Evolutionary conservation across 2,329 filamentous ascomycete genomes (phyloP).

Genomic region (Colletotrichum echinochloae): DNA sequence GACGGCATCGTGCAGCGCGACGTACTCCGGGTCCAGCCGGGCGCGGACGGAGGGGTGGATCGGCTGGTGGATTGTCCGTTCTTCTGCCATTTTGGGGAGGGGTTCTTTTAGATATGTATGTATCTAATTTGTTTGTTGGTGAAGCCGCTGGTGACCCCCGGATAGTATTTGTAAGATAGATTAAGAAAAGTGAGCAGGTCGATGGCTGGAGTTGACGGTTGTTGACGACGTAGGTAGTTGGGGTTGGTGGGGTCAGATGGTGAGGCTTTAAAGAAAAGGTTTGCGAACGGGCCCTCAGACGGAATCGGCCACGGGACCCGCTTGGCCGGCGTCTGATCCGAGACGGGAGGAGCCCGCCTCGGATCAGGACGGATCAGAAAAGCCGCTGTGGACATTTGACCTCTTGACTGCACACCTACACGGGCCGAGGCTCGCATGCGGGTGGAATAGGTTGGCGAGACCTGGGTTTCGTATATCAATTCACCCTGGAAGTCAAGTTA

Average conservation of each 20-base stretch:
- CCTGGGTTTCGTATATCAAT: background rate
- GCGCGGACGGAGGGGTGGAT: conserved; percentile 49
- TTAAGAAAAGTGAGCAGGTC: background rate
- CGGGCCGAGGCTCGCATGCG: background rate
- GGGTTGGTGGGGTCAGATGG: background rate
- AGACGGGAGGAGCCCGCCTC: background rate
- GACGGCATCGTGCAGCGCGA: conserved; percentile 52
- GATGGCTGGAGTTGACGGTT: background rate
- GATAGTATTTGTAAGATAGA: background rate
- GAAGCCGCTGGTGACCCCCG: background rate
- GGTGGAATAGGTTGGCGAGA: background rate
- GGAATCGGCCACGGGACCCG: background rate
- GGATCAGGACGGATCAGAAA: background rate
- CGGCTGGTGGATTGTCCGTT: conserved; percentile 47
- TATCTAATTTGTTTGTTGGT: background rate
- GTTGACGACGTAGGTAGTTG: background rate
- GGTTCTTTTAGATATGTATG: no score
- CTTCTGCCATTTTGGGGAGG: background rate
- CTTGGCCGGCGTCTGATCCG: conserved; percentile 2
- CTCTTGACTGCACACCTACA: background rate
- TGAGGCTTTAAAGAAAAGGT: conserved; percentile 14
- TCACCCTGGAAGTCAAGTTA: background rate
- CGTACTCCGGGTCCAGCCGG: conserved; percentile 53
- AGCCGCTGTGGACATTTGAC: background rate
- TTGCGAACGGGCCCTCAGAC: conserved; percentile 1